A percentile compares a stretch with the other conserved stretches of the same genome.
phyloP scores from a whole-genome alignment of 495 filamentous ascomycete species.

The Neurospora tetrasperma region DNA sequence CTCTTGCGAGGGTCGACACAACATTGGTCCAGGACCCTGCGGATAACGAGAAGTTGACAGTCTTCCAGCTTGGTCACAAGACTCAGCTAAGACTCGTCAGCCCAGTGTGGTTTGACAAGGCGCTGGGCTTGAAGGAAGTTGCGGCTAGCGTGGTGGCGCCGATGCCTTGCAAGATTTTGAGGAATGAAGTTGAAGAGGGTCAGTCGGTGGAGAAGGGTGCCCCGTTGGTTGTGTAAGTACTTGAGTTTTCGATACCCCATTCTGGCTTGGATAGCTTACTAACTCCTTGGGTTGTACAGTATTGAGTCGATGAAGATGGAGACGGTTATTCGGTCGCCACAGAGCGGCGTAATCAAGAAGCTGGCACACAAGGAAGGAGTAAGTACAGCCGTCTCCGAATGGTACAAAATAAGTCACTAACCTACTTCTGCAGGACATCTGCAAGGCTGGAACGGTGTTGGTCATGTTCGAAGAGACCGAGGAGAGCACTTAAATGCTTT shows the following conservation, averaged over 20 bases:
- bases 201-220: constrained; percentile 76
- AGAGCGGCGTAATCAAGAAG: constrained; percentile 67
- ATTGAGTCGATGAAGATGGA: constrained; percentile 99
- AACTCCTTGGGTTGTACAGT: constrained; percentile 19
- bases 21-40: constrained; percentile 58
- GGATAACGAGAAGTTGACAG: constrained; percentile 50
- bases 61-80: constrained; percentile 77
- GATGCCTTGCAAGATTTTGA: constrained; percentile 90
- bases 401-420: constrained; percentile 7
- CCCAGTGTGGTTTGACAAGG: constrained; percentile 79
- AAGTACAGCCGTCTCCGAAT: constrained; percentile 30
- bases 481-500: neutral
- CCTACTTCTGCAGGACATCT: constrained; percentile 37
- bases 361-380: constrained; percentile 83
- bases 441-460: constrained; percentile 46
- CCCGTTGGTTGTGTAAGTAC: constrained; percentile 66
- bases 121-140: constrained; percentile 69
- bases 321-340: constrained; percentile 86
- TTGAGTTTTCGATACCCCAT: neutral
- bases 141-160: constrained; percentile 73
- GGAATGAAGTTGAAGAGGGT: constrained; percentile 73
- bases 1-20: constrained; percentile 68
- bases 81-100: constrained; percentile 56
- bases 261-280: neutral
- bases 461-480: constrained; percentile 42